A percentile compares a stretch with the other conserved stretches of the same genome.
Conservation (phyloP, 2,329 filamentous ascomycete species). For the Arthrobotrys sinensis region DNA sequence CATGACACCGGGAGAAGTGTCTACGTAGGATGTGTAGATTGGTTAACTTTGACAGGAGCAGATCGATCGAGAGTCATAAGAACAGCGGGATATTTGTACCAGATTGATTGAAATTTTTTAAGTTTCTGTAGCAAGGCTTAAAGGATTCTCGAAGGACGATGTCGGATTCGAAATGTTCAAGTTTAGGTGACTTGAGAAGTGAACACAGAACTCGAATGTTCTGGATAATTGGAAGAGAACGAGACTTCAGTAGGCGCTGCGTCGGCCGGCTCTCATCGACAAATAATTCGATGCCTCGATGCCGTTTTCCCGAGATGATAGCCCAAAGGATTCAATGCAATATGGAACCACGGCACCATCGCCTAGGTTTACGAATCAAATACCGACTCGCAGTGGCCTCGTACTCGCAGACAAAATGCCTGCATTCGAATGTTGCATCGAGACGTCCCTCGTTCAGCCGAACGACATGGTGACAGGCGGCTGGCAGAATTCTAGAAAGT, state of each 20-base stretch:
- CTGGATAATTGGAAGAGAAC: slow-evolving; percentile 10
- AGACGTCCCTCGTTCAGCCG: background rate
- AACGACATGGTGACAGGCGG: slow-evolving; percentile 1
- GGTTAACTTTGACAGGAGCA: slow-evolving; percentile 16
- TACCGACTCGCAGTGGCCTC: background rate
- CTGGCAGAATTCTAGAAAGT: background rate
- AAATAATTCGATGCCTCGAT: background rate
- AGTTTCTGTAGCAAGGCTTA: background rate
- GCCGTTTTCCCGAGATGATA: slow-evolving; percentile 6
- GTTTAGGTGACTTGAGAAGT: slow-evolving; percentile 10
- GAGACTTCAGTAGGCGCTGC: background rate
- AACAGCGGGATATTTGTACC: slow-evolving; percentile 14
- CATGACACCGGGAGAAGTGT: slow-evolving; percentile 8
- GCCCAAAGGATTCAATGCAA: slow-evolving; percentile 18
- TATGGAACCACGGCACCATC: background rate
- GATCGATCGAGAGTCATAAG: slow-evolving; percentile 23
- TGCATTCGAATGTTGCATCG: background rate
- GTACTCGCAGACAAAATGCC: too few relatives aligned
- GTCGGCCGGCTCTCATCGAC: background rate
- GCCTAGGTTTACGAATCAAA: background rate
- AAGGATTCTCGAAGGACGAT: slow-evolving; percentile 13
- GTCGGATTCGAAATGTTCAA: background rate
- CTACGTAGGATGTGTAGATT: slow-evolving; percentile 8
- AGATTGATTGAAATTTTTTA: slow-evolving; percentile 6
- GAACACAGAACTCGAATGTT: background rate